These are phyloP conservation scores for Camellia japonica DNA, from an alignment of 148 eudicot species.

Conservation along the genomic window DNA sequence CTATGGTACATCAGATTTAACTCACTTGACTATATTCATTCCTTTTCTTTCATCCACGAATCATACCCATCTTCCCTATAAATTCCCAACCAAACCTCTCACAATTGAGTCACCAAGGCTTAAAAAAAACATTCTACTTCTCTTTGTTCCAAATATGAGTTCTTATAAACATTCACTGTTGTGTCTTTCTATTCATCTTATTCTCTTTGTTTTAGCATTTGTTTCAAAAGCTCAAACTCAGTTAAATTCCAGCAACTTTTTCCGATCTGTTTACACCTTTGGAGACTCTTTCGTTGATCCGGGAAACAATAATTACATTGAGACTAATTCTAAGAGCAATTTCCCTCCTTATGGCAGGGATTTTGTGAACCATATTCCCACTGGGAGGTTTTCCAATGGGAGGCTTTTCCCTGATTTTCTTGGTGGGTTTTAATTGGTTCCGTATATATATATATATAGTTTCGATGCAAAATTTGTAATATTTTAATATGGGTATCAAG, in stretches of 20 bases:
- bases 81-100: neutral
- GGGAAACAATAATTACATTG: neutral
- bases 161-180: neutral
- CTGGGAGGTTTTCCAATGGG: conserved; percentile 18
- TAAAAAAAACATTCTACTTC: neutral
- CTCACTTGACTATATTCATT: too few relatives aligned
- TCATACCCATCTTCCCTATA: neutral
- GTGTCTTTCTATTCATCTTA: neutral
- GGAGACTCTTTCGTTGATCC: conserved; percentile 15
- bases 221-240: neutral
- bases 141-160: neutral
- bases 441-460: neutral
- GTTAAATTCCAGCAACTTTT: too few relatives aligned
- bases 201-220: neutral
- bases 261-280: neutral
- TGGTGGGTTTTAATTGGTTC: neutral
- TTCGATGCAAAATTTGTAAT: neutral
- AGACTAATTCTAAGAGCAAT: neutral
- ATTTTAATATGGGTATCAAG: too few relatives aligned
- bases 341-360: neutral
- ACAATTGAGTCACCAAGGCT: neutral
- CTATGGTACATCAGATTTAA: too few relatives aligned
- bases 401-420: conserved; percentile 15
- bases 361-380: neutral
- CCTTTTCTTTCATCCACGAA: neutral